phyloP scores from a whole-genome alignment of 495 filamentous ascomycete genomes.

The Talaromyces stipitatus region DNA sequence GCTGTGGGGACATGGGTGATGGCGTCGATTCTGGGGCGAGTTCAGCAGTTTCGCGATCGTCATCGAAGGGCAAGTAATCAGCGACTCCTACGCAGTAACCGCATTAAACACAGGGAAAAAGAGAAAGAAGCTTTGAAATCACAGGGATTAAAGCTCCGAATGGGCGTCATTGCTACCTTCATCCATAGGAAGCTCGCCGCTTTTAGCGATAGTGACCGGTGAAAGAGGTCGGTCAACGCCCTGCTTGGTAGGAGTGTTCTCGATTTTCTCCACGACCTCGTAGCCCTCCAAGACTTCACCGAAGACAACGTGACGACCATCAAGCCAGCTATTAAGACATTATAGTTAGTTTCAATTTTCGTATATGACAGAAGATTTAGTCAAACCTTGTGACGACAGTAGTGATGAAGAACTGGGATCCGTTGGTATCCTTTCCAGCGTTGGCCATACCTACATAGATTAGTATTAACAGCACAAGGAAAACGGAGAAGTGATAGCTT shows the following conservation, averaged over 20 bases:
- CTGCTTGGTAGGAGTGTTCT: constrained; percentile 61
- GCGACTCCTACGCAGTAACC: constrained; percentile 20
- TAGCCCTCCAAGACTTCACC: constrained; percentile 88
- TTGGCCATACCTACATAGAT: constrained; percentile 83
- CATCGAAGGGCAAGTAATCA: constrained; percentile 23
- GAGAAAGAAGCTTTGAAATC: constrained; percentile 11
- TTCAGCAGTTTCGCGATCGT: no score
- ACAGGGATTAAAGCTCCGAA: constrained; percentile 71
- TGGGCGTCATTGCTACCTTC: constrained; percentile 99
- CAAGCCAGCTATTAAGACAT: constrained; percentile 60
- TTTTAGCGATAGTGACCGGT: constrained; percentile 84
- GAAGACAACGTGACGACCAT: constrained; percentile 86
- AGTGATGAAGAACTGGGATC: constrained; percentile 97
- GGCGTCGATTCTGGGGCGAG: no score
- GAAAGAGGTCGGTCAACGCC: constrained; percentile 64
- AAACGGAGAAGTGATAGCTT: constrained; percentile 16
- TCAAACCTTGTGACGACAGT: constrained; percentile 74
- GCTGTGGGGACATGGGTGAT: neutral
- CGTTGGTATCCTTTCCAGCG: constrained; percentile 95
- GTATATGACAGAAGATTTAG: neutral
- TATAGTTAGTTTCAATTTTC: constrained; percentile 18
- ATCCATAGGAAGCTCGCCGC: constrained; percentile 81
- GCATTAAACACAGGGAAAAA: constrained; percentile 5
- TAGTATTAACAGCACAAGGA: constrained; percentile 10
- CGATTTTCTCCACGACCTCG: constrained; percentile 82